Conservation (phyloP, 805 yeast species). For the Scheffersomyces stipitis region DNA sequence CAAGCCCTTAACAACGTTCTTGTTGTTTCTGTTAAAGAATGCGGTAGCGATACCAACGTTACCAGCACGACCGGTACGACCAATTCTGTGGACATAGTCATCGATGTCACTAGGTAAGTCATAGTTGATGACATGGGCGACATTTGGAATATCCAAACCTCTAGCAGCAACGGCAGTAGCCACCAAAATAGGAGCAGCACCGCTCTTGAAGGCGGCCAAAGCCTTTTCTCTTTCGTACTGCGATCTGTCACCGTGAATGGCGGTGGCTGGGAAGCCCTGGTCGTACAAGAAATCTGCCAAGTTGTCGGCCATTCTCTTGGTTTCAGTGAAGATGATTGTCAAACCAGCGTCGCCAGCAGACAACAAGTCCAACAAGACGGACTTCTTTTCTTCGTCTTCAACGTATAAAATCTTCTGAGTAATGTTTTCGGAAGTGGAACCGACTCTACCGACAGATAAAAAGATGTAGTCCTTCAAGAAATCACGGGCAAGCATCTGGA, state of each 20-base stretch:
- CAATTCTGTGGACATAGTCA: conserved; percentile 98
- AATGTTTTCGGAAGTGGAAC: conserved; percentile 97
- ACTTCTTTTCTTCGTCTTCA: conserved; percentile 90
- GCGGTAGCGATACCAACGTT: conserved; percentile 98
- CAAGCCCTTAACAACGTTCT: conserved; percentile 83
- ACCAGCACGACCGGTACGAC: conserved; percentile 99
- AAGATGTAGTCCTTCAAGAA: conserved; percentile 94
- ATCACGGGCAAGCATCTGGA: conserved; percentile 95
- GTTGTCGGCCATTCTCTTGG: conserved; percentile 97
- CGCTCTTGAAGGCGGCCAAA: conserved; percentile 87
- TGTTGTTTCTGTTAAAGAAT: conserved; percentile 94
- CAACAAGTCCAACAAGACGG: conserved; percentile 80
- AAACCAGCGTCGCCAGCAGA: conserved; percentile 78
- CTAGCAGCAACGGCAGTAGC: conserved; percentile 99
- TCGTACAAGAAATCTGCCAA: conserved; percentile 87
- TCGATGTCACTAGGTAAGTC: conserved; percentile 97
- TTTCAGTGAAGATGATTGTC: conserved; percentile 94
- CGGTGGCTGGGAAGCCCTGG: conserved; percentile 93
- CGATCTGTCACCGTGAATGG: conserved; percentile 99
- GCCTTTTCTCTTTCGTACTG: conserved; percentile 98
- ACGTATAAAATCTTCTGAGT: conserved; percentile 92
- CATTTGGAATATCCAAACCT: conserved; percentile 99
- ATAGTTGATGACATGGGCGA: conserved; percentile 94
- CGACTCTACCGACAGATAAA: conserved; percentile 97
- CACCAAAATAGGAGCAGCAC: conserved; percentile 89